Evolutionary conservation across 2,329 filamentous ascomycete genomes (phyloP).

Genomic region (Ophiostoma pallidulum): DNA sequence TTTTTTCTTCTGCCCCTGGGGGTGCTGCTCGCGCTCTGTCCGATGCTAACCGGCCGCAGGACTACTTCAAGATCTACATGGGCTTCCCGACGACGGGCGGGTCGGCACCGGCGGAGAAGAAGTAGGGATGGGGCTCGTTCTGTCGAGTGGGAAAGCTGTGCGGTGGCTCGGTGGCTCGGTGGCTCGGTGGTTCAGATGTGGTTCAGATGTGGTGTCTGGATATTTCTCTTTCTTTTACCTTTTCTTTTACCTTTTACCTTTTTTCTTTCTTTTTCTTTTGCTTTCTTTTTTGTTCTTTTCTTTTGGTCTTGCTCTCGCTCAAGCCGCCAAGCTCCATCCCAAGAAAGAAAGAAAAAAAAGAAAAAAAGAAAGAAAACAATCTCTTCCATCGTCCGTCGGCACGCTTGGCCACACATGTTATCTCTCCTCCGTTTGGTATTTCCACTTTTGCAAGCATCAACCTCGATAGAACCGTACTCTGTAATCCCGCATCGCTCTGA

Average conservation of each 20-base stretch:
- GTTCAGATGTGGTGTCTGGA: background rate
- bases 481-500: too few relatives aligned
- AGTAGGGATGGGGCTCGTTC: conserved; percentile 21
- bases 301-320: too few relatives aligned
- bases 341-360: background rate
- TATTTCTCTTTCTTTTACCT: background rate
- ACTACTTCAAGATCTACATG: conserved; percentile 87
- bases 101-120: conserved; percentile 40
- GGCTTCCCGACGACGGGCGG: conserved; percentile 71
- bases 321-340: too few relatives aligned
- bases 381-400: too few relatives aligned
- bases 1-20: background rate
- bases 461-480: too few relatives aligned
- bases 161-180: too few relatives aligned
- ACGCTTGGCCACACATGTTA: too few relatives aligned
- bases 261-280: background rate
- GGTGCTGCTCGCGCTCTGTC: background rate
- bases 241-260: background rate
- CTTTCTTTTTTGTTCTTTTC: too few relatives aligned
- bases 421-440: too few relatives aligned
- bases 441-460: too few relatives aligned
- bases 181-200: too few relatives aligned
- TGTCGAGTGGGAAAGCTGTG: too few relatives aligned
- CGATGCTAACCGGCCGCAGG: conserved; percentile 30
- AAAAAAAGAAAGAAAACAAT: background rate